These are phyloP conservation scores for Verticillium nonalfalfae DNA, from an alignment of 2,329 filamentous ascomycete genomes.

Conservation along the genomic window DNA sequence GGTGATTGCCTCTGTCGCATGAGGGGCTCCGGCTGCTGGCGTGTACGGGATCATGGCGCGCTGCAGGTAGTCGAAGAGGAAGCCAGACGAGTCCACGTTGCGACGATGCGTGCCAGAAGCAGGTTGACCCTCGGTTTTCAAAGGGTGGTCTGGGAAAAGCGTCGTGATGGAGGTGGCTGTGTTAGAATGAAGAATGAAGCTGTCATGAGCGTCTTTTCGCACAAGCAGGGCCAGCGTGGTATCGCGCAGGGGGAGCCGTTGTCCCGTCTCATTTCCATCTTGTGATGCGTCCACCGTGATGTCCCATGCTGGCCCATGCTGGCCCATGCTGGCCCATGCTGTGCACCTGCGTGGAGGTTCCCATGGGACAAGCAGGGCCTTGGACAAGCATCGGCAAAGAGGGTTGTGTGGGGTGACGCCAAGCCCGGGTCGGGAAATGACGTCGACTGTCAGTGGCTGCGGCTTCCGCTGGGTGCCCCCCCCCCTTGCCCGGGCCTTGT, in stretches of 20 bases:
- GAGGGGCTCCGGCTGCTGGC: slow-evolving; percentile 21
- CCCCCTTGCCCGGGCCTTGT: not conserved
- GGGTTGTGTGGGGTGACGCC: not conserved
- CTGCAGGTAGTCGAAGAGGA: not conserved
- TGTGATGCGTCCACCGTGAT: not conserved
- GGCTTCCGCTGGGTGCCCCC: not conserved
- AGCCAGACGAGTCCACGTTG: not conserved
- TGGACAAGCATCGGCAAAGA: not conserved
- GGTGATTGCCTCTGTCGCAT: slow-evolving; percentile 79
- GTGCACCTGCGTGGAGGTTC: no score
- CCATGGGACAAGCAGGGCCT: no score
- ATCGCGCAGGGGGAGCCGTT: no score
- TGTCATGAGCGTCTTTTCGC: not conserved
- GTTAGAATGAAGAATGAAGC: not conserved
- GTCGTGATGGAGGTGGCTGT: not conserved
- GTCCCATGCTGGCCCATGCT: no score
- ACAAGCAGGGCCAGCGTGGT: no score
- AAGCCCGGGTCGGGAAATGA: not conserved
- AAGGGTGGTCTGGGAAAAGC: not conserved
- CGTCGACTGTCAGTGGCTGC: not conserved
- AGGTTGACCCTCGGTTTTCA: not conserved
- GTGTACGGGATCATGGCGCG: not conserved
- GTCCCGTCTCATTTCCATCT: not conserved
- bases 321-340: no score
- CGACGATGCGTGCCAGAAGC: not conserved